Base-by-base conservation (phyloP, 371 early-diverging fungal genomes). In the Sporodiniella umbellata region DNA sequence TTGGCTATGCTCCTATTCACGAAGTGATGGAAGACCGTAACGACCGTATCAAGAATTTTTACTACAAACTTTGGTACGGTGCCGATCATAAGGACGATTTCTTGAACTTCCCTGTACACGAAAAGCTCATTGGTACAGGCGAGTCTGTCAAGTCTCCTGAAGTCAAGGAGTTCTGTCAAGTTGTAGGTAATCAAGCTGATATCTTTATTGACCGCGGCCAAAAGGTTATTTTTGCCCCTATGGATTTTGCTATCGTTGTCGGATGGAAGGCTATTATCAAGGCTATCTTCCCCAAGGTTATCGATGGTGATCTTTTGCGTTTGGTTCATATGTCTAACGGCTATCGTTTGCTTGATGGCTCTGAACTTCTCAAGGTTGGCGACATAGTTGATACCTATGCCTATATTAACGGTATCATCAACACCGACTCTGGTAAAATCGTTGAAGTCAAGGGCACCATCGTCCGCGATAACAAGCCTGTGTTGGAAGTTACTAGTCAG, bases 291-390 rank as follows among this genome's bases (percentile, higher is more conserved):
- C 93, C 95, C 59, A 91, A 90, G 79, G 86, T 90, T 33, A 91
- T 95, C 58, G 92, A 94, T 66, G 96, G 94, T 48, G 94, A 96
- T 66, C 79, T 96, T 39, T 77, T 95, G 63, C 84, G 87, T 54
- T 79, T 96, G 22, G 96, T 96, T 42, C 97, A 96, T 68, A 80
- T 96, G 52, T 87, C 89, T 62, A 96, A 96, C 79, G 91, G 92
- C 26, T 95, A 93, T 87, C 85, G 90, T 56, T 81, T 92, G 62
- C 71, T 95, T 38, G 89, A 89, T 35, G 80, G 83, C 21, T 83
- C 84, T 38, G 85, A 85, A 58, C 81, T 87, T n/a, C 78, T 95
- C 38, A 73, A 85, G 68, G 86, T 83, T 42, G 94, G 95, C 45
- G 95, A 95, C 62, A 70, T 82, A 21, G 90, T 95, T 26, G 85